These are phyloP conservation scores for Pyricularia grisea DNA, from an alignment of 2,329 filamentous ascomycete species.

Conservation along the genomic window DNA sequence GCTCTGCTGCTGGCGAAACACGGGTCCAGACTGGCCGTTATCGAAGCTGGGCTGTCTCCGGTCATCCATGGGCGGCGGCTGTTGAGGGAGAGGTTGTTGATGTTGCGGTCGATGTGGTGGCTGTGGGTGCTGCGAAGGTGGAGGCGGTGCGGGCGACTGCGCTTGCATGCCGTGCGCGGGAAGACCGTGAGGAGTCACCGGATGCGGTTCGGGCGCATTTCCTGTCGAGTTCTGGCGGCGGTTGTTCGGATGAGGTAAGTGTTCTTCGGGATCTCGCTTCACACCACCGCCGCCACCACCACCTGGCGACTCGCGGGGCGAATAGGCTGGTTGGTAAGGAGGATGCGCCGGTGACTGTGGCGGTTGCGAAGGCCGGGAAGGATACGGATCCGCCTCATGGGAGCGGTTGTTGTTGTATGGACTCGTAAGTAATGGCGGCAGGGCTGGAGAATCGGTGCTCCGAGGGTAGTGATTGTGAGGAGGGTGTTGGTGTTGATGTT, in stretches of 20 bases:
- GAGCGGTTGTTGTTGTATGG: slow-evolving; percentile 12
- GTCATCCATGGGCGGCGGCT: slow-evolving; percentile 34
- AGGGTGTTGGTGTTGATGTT: slow-evolving; percentile 14
- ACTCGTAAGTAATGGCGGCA: background rate
- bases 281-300: slow-evolving; percentile 14
- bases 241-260: slow-evolving; percentile 31
- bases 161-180: background rate
- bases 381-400: slow-evolving; percentile 45
- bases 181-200: slow-evolving; percentile 24
- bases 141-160: background rate
- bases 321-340: slow-evolving; percentile 9
- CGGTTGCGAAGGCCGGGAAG: slow-evolving; percentile 35
- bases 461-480: slow-evolving; percentile 18
- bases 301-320: background rate
- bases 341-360: slow-evolving; percentile 21
- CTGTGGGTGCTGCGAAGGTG: slow-evolving; percentile 6
- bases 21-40: slow-evolving; percentile 27
- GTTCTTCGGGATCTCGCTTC: slow-evolving; percentile 46
- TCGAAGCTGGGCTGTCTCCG: slow-evolving; percentile 46
- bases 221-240: slow-evolving; percentile 44
- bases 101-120: slow-evolving; percentile 29
- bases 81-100: slow-evolving; percentile 29
- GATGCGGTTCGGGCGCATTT: slow-evolving; percentile 23
- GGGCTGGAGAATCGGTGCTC: slow-evolving; percentile 1
- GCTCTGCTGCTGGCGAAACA: slow-evolving; percentile 21